These are phyloP conservation scores for Hippophae rhamnoides DNA, from an alignment of 306 rosid species.

Conservation along the genomic window DNA sequence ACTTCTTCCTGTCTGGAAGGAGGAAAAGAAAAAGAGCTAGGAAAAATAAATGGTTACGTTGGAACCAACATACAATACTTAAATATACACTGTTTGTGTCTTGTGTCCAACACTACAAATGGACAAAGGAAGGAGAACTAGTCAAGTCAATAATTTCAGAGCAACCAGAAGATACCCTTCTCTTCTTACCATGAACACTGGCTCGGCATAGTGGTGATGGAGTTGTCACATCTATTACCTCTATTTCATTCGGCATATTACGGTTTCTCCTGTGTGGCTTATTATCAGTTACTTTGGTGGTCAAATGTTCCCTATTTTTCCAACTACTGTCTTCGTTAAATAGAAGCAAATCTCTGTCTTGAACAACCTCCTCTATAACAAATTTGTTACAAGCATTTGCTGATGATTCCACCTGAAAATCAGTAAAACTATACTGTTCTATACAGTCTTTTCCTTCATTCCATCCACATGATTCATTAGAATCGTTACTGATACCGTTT, in stretches of 20 bases:
- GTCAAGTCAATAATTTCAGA: slow-evolving; percentile 62
- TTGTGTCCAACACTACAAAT: slow-evolving; percentile 23
- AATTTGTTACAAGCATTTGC: not conserved
- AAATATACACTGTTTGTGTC: not conserved
- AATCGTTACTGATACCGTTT: not conserved
- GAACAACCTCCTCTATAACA: slow-evolving; percentile 14
- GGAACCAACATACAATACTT: no score
- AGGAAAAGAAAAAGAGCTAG: no score
- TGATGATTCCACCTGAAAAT: slow-evolving; percentile 16
- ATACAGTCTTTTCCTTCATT: slow-evolving; percentile 24
- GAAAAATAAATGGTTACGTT: no score
- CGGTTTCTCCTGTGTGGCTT: slow-evolving; percentile 9
- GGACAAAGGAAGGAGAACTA: slow-evolving; percentile 60
- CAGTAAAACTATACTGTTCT: slow-evolving; percentile 16
- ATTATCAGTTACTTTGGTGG: slow-evolving; percentile 5
- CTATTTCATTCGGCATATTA: slow-evolving; percentile 33
- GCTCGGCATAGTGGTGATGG: slow-evolving; percentile 66
- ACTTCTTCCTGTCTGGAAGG: no score
- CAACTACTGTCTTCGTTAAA: slow-evolving; percentile 5
- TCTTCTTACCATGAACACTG: slow-evolving; percentile 35
- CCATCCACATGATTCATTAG: slow-evolving; percentile 8
- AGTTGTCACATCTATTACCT: slow-evolving; percentile 63
- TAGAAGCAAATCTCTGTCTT: slow-evolving; percentile 10
- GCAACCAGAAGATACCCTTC: slow-evolving; percentile 33
- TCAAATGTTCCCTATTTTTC: slow-evolving; percentile 15